phyloP scores from a whole-genome alignment of 345 rosid species.

The Citrus australasica region DNA sequence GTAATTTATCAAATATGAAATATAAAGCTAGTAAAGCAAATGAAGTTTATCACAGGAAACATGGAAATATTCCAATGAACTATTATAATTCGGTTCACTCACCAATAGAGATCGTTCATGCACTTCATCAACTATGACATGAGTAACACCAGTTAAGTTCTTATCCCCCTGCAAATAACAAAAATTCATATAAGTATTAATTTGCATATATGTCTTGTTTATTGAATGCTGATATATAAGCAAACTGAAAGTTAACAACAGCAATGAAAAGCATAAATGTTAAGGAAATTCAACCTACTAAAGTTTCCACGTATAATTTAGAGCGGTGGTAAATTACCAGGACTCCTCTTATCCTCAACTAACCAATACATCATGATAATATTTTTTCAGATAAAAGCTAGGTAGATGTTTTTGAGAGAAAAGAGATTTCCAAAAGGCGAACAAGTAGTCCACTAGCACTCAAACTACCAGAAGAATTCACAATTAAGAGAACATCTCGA shows the following conservation, averaged over 20 bases:
- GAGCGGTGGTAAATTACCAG: neutral
- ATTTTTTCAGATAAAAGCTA: too few species aligned
- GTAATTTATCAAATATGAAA: neutral
- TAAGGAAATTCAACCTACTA: neutral
- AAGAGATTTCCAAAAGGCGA: too few species aligned
- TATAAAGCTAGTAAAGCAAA: neutral
- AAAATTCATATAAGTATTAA: neutral
- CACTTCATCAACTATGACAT: conserved; percentile 92
- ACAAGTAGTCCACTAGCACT: too few species aligned
- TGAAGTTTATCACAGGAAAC: neutral
- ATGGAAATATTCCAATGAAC: neutral
- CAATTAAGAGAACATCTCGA: too few species aligned
- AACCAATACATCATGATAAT: too few species aligned
- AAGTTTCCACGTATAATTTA: neutral
- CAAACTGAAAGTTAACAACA: neutral
- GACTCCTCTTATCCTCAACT: neutral
- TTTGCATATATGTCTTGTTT: neutral
- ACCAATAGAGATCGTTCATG: conserved; percentile 95
- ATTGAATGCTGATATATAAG: neutral
- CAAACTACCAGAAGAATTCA: too few species aligned
- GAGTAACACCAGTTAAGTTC: conserved; percentile 66
- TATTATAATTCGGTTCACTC: conserved; percentile 29
- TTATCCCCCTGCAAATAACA: conserved; percentile 59
- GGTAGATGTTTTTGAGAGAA: too few species aligned
- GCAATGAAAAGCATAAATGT: neutral